Evolutionary conservation across 441 rosid species (phyloP).

Genomic region (Omphalea diandra): DNA sequence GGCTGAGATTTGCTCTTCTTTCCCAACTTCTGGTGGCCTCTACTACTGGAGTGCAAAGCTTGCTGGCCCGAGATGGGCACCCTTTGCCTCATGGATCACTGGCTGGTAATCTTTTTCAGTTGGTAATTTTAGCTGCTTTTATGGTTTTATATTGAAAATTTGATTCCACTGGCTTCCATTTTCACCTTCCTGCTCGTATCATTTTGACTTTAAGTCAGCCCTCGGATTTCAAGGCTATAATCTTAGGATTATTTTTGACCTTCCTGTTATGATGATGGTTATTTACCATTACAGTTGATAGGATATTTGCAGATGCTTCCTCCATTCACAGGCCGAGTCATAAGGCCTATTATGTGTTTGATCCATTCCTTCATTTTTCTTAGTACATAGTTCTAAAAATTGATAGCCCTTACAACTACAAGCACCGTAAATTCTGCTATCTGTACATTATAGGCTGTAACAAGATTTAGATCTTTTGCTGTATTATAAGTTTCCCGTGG

Average conservation of each 20-base stretch:
- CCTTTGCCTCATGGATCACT: conserved; percentile 94
- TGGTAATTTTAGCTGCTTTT: neutral
- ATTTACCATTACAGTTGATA: neutral
- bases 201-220: neutral
- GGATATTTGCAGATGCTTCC: neutral
- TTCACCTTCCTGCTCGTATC: neutral
- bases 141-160: neutral
- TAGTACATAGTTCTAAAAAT: neutral
- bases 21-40: conserved; percentile 93
- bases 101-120: conserved; percentile 58
- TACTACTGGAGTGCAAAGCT: conserved; percentile 99
- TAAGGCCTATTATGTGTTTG: neutral
- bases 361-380: neutral
- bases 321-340: neutral
- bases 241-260: no score
- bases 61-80: conserved; percentile 87
- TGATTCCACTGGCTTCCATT: neutral
- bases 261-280: no score
- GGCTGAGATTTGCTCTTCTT: conserved; percentile 96
- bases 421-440: neutral
- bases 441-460: neutral
- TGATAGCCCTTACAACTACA: neutral
- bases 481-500: neutral
- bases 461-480: neutral
- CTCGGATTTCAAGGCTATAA: conserved; percentile 6